Percentiles rank a stretch among this genome's conserved stretches.
These are phyloP conservation scores for Inga leiocalycina DNA, from an alignment of 306 rosid species.

Conservation along the genomic window DNA sequence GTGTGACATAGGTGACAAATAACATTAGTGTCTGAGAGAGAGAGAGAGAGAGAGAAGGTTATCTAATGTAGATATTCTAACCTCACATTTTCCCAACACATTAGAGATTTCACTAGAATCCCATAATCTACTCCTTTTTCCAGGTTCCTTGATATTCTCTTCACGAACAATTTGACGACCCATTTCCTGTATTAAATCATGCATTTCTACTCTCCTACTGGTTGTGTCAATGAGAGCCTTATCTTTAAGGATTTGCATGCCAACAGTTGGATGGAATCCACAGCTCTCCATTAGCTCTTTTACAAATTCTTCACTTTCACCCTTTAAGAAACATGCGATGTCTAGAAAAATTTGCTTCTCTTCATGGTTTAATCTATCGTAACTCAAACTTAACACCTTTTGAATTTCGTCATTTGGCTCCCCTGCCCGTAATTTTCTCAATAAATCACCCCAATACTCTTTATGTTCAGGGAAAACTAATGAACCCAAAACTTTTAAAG, in stretches of 20 bases:
- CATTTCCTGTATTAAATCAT: background rate
- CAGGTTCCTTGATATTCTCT: background rate
- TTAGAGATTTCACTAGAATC: no score
- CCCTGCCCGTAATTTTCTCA: background rate
- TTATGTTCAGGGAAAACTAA: background rate
- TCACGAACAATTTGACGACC: background rate
- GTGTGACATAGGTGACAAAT: no score
- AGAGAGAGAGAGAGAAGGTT: no score
- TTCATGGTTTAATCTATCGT: background rate
- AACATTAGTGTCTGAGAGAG: rapidly evolving
- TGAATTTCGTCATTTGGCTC: background rate
- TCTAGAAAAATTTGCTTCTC: background rate
- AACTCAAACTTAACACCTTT: background rate
- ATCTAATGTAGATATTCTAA: no score
- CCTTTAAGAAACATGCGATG: background rate
- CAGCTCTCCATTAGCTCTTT: background rate
- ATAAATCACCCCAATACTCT: background rate
- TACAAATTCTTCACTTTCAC: background rate
- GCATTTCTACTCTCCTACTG: background rate
- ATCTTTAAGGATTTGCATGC: background rate
- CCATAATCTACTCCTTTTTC: no score
- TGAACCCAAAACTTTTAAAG: constrained; percentile 10
- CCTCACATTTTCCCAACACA: no score
- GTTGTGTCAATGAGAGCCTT: background rate
- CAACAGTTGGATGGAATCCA: background rate